Percentiles rank a stretch among this genome's conserved stretches.
Evolutionary conservation across 2,329 filamentous ascomycete species (phyloP).

Genomic region (Microsporum audouinii): DNA sequence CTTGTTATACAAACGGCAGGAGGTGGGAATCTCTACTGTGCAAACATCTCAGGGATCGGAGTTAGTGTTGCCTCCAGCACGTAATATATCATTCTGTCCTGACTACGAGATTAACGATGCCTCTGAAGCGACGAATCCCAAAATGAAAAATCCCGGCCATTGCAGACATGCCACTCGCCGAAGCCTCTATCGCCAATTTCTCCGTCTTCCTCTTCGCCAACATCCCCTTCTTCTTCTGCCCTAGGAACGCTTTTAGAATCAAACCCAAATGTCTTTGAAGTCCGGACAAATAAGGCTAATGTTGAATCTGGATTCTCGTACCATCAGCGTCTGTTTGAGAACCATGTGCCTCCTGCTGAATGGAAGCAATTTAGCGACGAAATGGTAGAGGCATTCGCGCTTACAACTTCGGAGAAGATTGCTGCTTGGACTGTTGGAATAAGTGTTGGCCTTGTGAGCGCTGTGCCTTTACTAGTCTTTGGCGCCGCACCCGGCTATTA

Average conservation of each 20-base stretch:
- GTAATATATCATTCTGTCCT: background rate
- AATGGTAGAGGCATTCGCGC: constrained; percentile 4
- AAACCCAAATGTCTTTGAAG: constrained; percentile 5
- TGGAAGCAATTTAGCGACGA: constrained; percentile 11
- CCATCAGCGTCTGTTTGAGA: constrained; percentile 10
- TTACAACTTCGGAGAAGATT: constrained; percentile 8
- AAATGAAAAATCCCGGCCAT: background rate
- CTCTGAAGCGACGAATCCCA: background rate
- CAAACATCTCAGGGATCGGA: background rate
- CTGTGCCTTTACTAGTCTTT: constrained; percentile 4
- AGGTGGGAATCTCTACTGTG: background rate
- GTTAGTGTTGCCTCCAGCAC: background rate
- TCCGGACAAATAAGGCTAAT: constrained; percentile 4
- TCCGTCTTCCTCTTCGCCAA: background rate
- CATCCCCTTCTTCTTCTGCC: background rate
- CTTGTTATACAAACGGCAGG: background rate
- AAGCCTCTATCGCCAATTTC: background rate
- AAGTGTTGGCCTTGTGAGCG: constrained; percentile 7
- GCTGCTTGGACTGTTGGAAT: constrained; percentile 11
- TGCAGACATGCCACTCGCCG: background rate
- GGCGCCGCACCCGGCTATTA: constrained; percentile 10
- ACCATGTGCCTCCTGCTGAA: constrained; percentile 8
- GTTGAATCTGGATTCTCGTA: constrained; percentile 10
- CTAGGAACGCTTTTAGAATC: background rate
- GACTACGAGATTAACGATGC: background rate